These are phyloP conservation scores for Mortierella sp. DNA, from an alignment of 371 early-diverging fungal genomes.

Conservation along the genomic window DNA sequence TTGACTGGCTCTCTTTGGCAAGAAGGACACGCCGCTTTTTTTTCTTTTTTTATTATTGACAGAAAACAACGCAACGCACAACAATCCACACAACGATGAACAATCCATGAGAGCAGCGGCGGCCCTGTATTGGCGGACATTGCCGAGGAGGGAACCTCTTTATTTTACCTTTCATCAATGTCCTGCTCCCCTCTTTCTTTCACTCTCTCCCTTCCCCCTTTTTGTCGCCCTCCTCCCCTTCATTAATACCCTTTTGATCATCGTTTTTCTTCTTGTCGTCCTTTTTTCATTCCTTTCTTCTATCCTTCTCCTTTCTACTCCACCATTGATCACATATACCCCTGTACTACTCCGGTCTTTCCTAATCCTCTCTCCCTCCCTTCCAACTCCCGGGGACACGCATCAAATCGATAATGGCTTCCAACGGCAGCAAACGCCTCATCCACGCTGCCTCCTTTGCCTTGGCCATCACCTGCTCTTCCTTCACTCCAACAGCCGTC, in stretches of 20 bases:
- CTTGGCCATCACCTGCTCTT: constrained; percentile 9
- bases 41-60: neutral
- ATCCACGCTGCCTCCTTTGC: neutral
- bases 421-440: constrained; percentile 2
- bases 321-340: neutral
- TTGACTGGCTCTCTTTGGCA: neutral
- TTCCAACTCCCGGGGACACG: neutral
- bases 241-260: too few species aligned
- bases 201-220: neutral
- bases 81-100: too few species aligned
- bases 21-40: constrained; percentile 1
- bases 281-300: neutral
- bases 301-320: neutral
- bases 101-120: neutral
- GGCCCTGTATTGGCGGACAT: neutral
- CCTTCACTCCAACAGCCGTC: constrained; percentile 6
- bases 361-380: neutral
- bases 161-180: neutral
- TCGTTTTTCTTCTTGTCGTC: neutral
- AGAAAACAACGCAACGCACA: too few species aligned
- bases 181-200: neutral
- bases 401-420: neutral
- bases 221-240: neutral
- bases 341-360: neutral
- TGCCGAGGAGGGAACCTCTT: neutral